phyloP scores from a whole-genome alignment of 768 basidiomycete species.

The Rhodosporidiobolus sp. region DNA sequence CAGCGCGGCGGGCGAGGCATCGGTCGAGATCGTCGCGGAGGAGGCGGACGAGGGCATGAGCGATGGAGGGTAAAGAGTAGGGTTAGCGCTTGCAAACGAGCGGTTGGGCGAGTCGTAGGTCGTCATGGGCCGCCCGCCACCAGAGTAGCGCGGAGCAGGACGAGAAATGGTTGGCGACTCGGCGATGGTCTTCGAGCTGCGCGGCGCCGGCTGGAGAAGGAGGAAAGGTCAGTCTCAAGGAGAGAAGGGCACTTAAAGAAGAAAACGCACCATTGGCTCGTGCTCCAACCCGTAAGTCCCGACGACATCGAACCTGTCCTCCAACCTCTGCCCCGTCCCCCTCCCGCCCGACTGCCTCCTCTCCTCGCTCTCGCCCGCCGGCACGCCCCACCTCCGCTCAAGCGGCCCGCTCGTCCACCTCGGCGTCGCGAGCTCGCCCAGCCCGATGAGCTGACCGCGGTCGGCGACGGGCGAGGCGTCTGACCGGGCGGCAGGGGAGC shows the following conservation, averaged over 20 bases:
- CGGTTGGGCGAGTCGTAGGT: constrained; percentile 25
- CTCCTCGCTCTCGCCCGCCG: constrained; percentile 46
- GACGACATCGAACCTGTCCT: constrained; percentile 5
- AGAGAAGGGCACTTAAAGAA: background rate
- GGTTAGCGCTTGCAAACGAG: constrained; percentile 2
- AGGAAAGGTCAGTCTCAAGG: background rate
- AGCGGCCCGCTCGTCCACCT: constrained; percentile 69
- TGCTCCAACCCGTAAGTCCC: background rate
- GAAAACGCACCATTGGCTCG: constrained; percentile 21
- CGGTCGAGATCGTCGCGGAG: constrained; percentile 1
- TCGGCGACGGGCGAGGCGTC: constrained; percentile 52
- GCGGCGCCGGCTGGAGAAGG: background rate
- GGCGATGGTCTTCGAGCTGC: background rate
- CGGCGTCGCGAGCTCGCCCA: constrained; percentile 95
- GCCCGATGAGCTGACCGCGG: constrained; percentile 80
- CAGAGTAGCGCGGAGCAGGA: background rate
- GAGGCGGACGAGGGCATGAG: constrained; percentile 23
- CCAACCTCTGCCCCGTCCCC: background rate
- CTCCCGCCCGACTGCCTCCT: constrained; percentile 47
- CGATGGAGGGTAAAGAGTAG: background rate
- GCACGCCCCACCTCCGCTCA: constrained; percentile 34
- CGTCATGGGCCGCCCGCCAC: background rate
- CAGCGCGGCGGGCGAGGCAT: constrained; percentile 20
- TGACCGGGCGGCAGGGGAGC: background rate
- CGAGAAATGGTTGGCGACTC: constrained; percentile 26